A percentile compares a stretch with the other conserved stretches of the same genome.
These are phyloP conservation scores for Citrus cavaleriei DNA, from an alignment of 345 rosid genomes.

Conservation along the genomic window DNA sequence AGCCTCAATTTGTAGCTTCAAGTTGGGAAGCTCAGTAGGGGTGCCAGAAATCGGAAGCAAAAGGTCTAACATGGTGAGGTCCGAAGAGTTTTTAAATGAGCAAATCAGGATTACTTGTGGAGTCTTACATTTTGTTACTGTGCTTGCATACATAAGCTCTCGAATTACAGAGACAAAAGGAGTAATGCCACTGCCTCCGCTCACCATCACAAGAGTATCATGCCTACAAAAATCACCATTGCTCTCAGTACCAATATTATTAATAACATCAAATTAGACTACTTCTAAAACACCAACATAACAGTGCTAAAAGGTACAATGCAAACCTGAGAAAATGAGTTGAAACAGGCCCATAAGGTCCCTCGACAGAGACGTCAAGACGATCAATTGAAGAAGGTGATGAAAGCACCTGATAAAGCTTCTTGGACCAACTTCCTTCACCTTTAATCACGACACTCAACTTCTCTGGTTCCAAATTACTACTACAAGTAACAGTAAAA, in stretches of 20 bases:
- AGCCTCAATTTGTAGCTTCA: slow-evolving; percentile 56
- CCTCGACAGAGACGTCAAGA: slow-evolving; percentile 65
- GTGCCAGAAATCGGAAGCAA: slow-evolving; percentile 47
- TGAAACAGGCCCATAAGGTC: slow-evolving; percentile 87
- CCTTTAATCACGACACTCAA: slow-evolving; percentile 64
- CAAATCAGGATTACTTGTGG: slow-evolving; percentile 51
- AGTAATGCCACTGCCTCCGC: slow-evolving; percentile 93
- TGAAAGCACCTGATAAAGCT: slow-evolving; percentile 61
- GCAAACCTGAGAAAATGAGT: slow-evolving; percentile 62
- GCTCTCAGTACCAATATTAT: not conserved
- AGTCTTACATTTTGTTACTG: slow-evolving; percentile 28
- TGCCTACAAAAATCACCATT: slow-evolving; percentile 37
- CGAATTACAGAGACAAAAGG: slow-evolving; percentile 79
- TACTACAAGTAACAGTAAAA: slow-evolving; percentile 64
- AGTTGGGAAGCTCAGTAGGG: slow-evolving; percentile 29
- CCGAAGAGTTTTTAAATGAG: slow-evolving; percentile 54
- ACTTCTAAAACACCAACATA: not conserved
- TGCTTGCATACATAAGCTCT: slow-evolving; percentile 44
- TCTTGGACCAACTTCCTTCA: slow-evolving; percentile 82
- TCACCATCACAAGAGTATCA: slow-evolving; percentile 67
- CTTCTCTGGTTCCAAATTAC: slow-evolving; percentile 60
- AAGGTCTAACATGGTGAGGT: slow-evolving; percentile 65
- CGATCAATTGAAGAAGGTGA: slow-evolving; percentile 45
- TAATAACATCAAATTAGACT: not conserved
- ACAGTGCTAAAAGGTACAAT: not conserved